Conservation (phyloP, 257 asterid genomes). For the Solanum corneliomulleri region DNA sequence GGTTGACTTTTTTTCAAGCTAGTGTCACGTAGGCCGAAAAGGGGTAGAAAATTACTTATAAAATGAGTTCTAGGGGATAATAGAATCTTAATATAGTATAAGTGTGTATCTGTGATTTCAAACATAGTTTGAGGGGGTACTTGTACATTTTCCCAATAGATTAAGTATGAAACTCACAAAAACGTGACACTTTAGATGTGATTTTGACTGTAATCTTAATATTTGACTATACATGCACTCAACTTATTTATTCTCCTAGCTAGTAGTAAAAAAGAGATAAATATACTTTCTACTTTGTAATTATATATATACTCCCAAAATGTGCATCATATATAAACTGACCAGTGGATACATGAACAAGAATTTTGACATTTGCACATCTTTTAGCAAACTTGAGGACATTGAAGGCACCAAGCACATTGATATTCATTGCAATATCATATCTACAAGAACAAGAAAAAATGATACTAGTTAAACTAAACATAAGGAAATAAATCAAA, state of each 20-base stretch:
- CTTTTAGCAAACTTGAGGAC: constrained; percentile 27
- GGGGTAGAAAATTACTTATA: too few relatives aligned
- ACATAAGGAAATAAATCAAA: neutral
- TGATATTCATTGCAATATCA: constrained; percentile 38
- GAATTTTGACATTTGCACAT: constrained; percentile 26
- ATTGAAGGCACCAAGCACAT: constrained; percentile 29
- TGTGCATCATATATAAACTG: neutral
- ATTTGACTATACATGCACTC: fast-evolving
- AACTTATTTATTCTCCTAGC: neutral
- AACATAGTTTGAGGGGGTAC: too few relatives aligned
- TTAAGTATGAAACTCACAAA: neutral
- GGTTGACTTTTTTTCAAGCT: too few relatives aligned
- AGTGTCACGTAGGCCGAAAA: too few relatives aligned
- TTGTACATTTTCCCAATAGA: too few relatives aligned
- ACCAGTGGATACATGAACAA: constrained; percentile 67
- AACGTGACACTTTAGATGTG: neutral
- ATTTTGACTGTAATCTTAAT: neutral
- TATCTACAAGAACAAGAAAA: constrained; percentile 17
- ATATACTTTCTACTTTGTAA: too few relatives aligned
- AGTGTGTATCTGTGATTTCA: too few relatives aligned
- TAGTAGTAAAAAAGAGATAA: too few relatives aligned
- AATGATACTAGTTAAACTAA: neutral
- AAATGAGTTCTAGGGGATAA: too few relatives aligned
- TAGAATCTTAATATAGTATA: too few relatives aligned
- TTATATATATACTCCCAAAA: neutral